Conservation (phyloP, 805 yeast genomes). For the Lachancea waltii region DNA sequence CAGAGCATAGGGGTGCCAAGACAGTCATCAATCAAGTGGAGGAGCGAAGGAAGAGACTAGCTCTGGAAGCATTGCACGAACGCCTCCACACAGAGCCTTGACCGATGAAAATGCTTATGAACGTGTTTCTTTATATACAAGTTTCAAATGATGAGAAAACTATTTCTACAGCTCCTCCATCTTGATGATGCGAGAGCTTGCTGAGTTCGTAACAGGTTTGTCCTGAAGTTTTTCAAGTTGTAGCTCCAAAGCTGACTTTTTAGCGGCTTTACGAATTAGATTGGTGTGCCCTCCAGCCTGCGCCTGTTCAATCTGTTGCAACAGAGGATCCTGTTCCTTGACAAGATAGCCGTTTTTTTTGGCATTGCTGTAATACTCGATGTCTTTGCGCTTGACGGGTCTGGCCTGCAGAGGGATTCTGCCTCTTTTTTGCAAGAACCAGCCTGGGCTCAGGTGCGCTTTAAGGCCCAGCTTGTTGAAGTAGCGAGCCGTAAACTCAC, state of each 20-base stretch:
- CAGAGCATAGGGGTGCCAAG: conserved; percentile 46
- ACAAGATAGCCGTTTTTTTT: conserved; percentile 70
- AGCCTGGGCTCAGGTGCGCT: conserved; percentile 71
- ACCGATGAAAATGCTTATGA: no score
- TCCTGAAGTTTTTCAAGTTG: conserved; percentile 31
- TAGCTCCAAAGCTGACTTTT: conserved; percentile 30
- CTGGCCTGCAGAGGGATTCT: conserved; percentile 78
- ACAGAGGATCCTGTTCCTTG: conserved; percentile 33
- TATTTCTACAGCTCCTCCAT: conserved; percentile 10
- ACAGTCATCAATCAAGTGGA: conserved; percentile 38
- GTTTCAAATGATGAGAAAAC: background rate
- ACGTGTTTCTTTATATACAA: conserved; percentile 28
- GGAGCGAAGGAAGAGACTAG: conserved; percentile 72
- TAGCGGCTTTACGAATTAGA: conserved; percentile 19
- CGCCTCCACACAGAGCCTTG: no score
- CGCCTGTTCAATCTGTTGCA: conserved; percentile 21
- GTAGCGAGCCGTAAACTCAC: conserved; percentile 67
- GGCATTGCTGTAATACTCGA: conserved; percentile 66
- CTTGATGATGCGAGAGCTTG: conserved; percentile 15
- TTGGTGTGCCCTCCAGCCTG: conserved; percentile 17
- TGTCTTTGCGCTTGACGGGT: conserved; percentile 77
- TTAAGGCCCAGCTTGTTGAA: conserved; percentile 59
- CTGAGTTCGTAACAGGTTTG: conserved; percentile 16
- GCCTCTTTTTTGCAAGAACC: conserved; percentile 63
- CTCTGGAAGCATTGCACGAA: conserved; percentile 67